Evolutionary conservation across 345 rosid species (phyloP).

Genomic region (Corchorus olitorius): DNA sequence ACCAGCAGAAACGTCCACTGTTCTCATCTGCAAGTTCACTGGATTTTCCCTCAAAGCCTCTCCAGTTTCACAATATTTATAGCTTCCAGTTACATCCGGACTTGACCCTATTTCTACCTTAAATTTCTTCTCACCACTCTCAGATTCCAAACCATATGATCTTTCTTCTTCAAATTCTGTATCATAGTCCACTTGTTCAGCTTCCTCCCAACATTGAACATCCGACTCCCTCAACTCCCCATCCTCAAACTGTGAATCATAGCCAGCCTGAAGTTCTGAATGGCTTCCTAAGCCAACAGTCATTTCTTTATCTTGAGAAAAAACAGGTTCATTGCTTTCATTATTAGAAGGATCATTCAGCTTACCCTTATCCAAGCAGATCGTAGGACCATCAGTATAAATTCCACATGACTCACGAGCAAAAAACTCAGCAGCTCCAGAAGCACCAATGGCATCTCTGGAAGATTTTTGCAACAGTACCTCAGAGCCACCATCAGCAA

Average conservation of each 20-base stretch:
- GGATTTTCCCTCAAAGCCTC: slow-evolving; percentile 27
- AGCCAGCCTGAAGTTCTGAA: slow-evolving; percentile 46
- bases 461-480: slow-evolving; percentile 21
- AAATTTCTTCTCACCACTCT: slow-evolving; percentile 35
- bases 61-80: slow-evolving; percentile 18
- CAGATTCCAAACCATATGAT: slow-evolving; percentile 31
- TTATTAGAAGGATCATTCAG: slow-evolving; percentile 23
- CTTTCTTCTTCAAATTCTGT: slow-evolving; percentile 56
- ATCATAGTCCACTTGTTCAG: slow-evolving; percentile 57
- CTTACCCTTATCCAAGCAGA: slow-evolving; percentile 17
- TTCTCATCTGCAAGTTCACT: slow-evolving; percentile 21
- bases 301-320: slow-evolving; percentile 27
- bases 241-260: slow-evolving; percentile 65
- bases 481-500: slow-evolving; percentile 10
- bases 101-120: slow-evolving; percentile 30
- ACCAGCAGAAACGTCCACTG: slow-evolving; percentile 30
- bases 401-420: slow-evolving; percentile 16
- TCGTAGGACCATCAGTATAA: slow-evolving; percentile 18
- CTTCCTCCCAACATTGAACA: slow-evolving; percentile 42
- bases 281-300: slow-evolving; percentile 15
- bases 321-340: slow-evolving; percentile 24
- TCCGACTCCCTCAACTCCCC: slow-evolving; percentile 64
- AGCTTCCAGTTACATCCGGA: slow-evolving; percentile 15
- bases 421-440: not conserved
- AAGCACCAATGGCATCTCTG: slow-evolving; percentile 9